phyloP scores from a whole-genome alignment of 768 basidiomycete species.

The Gloeopeniophorella convolvens region DNA sequence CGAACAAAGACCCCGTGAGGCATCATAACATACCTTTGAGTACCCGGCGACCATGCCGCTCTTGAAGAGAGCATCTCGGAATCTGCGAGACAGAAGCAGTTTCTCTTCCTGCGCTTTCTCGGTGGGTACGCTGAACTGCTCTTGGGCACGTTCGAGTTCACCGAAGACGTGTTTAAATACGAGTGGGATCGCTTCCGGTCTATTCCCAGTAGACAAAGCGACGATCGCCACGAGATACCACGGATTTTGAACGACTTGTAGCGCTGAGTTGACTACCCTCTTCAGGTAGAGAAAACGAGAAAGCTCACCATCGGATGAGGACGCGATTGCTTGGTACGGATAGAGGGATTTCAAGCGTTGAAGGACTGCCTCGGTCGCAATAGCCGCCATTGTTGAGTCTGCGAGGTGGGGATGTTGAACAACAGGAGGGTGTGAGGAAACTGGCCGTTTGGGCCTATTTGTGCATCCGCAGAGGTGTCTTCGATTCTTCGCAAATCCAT shows the following conservation, averaged over 20 bases:
- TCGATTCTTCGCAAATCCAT: no score
- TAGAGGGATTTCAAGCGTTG: slow-evolving; percentile 39
- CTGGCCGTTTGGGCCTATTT: slow-evolving; percentile 8
- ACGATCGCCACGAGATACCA: slow-evolving; percentile 58
- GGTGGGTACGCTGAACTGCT: slow-evolving; percentile 17
- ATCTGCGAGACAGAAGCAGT: slow-evolving; percentile 41
- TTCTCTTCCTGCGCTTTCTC: slow-evolving; percentile 30
- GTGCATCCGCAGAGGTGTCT: no score
- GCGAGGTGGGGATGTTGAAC: background rate
- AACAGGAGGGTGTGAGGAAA: no score
- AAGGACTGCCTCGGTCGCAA: slow-evolving; percentile 40
- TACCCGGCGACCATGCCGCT: slow-evolving; percentile 52
- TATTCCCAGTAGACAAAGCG: slow-evolving; percentile 52
- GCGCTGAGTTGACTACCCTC: background rate
- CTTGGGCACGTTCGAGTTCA: slow-evolving; percentile 32
- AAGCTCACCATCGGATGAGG: slow-evolving; percentile 17
- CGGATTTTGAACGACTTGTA: slow-evolving; percentile 34
- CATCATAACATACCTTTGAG: slow-evolving; percentile 39
- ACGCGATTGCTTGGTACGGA: slow-evolving; percentile 27
- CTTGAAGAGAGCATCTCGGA: slow-evolving; percentile 61
- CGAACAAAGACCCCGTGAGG: background rate
- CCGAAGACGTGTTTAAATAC: slow-evolving; percentile 46
- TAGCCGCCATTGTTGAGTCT: slow-evolving; percentile 21
- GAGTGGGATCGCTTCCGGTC: slow-evolving; percentile 48
- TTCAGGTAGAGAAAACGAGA: background rate